Percentiles rank a stretch among this genome's conserved stretches.
These are phyloP conservation scores for Coniella vitis DNA, from an alignment of 2,329 filamentous ascomycete species.

Conservation along the genomic window DNA sequence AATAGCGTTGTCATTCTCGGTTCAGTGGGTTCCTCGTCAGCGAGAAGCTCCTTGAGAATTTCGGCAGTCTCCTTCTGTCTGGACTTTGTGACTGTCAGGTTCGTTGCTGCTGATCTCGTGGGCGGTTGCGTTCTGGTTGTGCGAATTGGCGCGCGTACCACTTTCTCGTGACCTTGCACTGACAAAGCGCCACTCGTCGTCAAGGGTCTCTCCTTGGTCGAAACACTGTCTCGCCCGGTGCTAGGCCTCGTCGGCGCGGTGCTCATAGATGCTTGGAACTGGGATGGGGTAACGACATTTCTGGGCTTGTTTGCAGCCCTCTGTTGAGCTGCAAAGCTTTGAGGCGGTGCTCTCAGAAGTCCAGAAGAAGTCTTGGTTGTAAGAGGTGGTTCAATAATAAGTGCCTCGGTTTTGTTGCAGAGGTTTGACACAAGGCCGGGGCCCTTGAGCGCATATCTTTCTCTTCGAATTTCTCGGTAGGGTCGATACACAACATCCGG, in stretches of 20 bases:
- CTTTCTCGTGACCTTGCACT: slow-evolving; percentile 19
- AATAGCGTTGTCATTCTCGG: slow-evolving; percentile 38
- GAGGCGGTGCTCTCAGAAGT: slow-evolving; percentile 47
- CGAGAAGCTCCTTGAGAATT: background rate
- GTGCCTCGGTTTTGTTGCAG: slow-evolving; percentile 28
- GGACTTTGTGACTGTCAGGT: slow-evolving; percentile 3
- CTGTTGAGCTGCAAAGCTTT: slow-evolving; percentile 62
- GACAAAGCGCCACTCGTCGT: slow-evolving; percentile 16
- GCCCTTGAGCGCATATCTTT: slow-evolving; percentile 27
- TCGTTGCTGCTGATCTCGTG: slow-evolving; percentile 1
- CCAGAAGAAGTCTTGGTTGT: slow-evolving; percentile 28
- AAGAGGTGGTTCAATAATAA: slow-evolving; percentile 16
- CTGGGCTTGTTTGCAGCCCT: slow-evolving; percentile 47
- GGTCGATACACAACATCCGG: slow-evolving; percentile 58
- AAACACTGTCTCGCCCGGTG: slow-evolving; percentile 22
- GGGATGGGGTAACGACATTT: slow-evolving; percentile 21
- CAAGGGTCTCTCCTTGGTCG: slow-evolving; percentile 17
- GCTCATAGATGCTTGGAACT: slow-evolving; percentile 27
- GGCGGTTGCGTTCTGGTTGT: slow-evolving; percentile 15
- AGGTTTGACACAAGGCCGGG: slow-evolving; percentile 12
- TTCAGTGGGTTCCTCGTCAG: background rate
- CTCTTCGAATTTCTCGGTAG: slow-evolving; percentile 53
- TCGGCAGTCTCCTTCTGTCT: slow-evolving; percentile 7
- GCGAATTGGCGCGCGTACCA: slow-evolving; percentile 19
- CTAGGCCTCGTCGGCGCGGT: slow-evolving; percentile 23